A percentile compares a stretch with the other conserved stretches of the same genome.
Evolutionary conservation across 2,329 filamentous ascomycete genomes (phyloP).

Genomic region (Didymella sp.): DNA sequence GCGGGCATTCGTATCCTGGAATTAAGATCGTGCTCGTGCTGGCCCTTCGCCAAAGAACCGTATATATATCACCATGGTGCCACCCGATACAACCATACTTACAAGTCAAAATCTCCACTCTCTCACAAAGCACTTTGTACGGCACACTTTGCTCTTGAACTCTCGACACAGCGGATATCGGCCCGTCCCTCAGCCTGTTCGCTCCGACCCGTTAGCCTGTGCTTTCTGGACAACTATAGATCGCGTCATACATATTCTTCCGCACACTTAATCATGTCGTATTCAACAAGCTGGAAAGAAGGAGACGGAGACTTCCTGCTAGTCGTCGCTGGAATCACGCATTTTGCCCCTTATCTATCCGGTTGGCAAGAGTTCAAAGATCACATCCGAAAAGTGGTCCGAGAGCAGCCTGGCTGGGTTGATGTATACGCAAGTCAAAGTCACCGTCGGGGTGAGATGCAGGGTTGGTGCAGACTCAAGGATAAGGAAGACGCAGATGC

Average conservation of each 20-base stretch:
- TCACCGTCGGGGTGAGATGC: conserved; percentile 38
- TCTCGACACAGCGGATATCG: not conserved
- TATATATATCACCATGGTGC: conserved; percentile 15
- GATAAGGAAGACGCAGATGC: conserved; percentile 44
- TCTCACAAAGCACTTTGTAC: not conserved
- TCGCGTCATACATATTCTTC: not conserved
- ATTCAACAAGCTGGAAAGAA: conserved; percentile 23
- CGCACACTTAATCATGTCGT: conserved; percentile 21
- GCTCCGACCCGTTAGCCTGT: not conserved
- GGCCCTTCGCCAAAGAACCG: not conserved
- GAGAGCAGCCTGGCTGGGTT: conserved; percentile 48
- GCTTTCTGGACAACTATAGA: not conserved
- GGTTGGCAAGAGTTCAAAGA: conserved; percentile 51
- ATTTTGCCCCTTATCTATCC: conserved; percentile 36
- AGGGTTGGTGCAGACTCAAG: conserved; percentile 48
- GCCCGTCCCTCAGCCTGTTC: not conserved
- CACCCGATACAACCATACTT: conserved; percentile 3
- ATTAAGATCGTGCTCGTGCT: conserved; percentile 7
- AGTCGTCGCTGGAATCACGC: conserved; percentile 36
- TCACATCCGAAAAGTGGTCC: conserved; percentile 41
- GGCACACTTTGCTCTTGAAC: not conserved
- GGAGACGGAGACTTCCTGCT: conserved; percentile 40
- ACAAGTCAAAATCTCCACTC: not conserved
- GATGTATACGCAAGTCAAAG: conserved; percentile 40
- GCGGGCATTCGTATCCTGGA: not conserved